phyloP scores from a whole-genome alignment of 2,329 filamentous ascomycete species.

The Ploettnerulaceae sp. region DNA sequence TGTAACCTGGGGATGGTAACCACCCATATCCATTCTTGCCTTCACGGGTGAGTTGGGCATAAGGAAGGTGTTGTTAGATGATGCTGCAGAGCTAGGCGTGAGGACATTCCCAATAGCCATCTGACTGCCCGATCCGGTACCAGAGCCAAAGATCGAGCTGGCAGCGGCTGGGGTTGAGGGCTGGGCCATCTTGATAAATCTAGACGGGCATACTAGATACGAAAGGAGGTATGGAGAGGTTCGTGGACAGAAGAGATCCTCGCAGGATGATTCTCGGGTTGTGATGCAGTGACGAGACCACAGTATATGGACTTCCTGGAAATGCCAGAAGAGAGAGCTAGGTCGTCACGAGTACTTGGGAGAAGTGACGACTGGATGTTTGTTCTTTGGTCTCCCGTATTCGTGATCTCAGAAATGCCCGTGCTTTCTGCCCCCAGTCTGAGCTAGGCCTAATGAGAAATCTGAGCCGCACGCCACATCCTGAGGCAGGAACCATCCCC shows the following conservation, averaged over 20 bases:
- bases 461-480: background rate
- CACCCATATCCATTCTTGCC: conserved; percentile 59
- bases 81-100: conserved; percentile 47
- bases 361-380: no score
- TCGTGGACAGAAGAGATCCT: background rate
- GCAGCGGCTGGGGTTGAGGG: conserved; percentile 41
- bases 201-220: conserved; percentile 5
- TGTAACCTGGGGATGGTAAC: conserved; percentile 79
- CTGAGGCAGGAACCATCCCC: background rate
- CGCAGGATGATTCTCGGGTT: background rate
- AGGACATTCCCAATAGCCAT: conserved; percentile 18
- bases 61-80: conserved; percentile 76
- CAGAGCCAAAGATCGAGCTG: conserved; percentile 45
- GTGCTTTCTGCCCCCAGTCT: no score
- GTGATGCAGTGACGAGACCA: background rate
- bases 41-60: conserved; percentile 83
- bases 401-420: no score
- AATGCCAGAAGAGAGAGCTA: no score
- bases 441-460: background rate
- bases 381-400: no score
- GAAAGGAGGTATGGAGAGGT: background rate
- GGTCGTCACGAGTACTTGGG: no score
- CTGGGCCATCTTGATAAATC: conserved; percentile 37
- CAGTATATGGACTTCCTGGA: no score
- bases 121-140: conserved; percentile 18